phyloP scores from a whole-genome alignment of 2,329 filamentous ascomycete genomes.

The Basipetospora sp. region DNA sequence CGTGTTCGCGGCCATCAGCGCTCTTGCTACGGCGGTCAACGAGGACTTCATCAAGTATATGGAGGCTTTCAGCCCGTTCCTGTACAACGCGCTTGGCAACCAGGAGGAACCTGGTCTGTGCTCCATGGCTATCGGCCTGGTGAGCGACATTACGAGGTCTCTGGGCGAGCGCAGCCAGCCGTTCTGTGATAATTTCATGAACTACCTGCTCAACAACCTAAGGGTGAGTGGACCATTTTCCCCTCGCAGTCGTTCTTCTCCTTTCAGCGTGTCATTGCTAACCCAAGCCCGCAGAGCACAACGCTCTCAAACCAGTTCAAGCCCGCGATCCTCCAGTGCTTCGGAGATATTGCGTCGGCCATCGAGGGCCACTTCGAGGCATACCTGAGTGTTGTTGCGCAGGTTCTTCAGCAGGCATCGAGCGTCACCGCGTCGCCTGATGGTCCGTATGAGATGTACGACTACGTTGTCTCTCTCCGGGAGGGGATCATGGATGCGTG shows the following conservation, averaged over 20 bases:
- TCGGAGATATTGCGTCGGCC: conserved; percentile 90
- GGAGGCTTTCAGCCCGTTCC: conserved; percentile 81
- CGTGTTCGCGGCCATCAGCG: conserved; percentile 80
- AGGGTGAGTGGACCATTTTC: conserved; percentile 34
- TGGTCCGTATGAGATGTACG: conserved; percentile 84
- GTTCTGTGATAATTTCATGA: conserved; percentile 97
- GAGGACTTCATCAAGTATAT: conserved; percentile 95
- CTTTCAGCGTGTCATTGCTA: not conserved
- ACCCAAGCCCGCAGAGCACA: conserved; percentile 42
- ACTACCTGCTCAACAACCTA: conserved; percentile 84
- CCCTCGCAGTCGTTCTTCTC: conserved; percentile 8
- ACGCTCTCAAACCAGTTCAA: conserved; percentile 92
- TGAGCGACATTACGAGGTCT: conserved; percentile 89
- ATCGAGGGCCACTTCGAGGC: conserved; percentile 86
- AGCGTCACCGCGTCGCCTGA: conserved; percentile 66
- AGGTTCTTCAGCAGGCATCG: conserved; percentile 85
- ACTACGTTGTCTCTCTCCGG: conserved; percentile 85
- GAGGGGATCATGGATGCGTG: conserved; percentile 99
- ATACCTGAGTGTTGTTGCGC: conserved; percentile 81
- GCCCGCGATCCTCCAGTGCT: conserved; percentile 92
- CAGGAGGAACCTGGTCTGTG: conserved; percentile 89
- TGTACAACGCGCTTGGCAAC: conserved; percentile 88
- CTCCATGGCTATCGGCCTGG: conserved; percentile 91
- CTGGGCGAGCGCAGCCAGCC: conserved; percentile 82
- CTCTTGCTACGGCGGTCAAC: conserved; percentile 80